Evolutionary conservation across 2,329 filamentous ascomycete species (phyloP), one percentile per base, ranked within the genome.

Genomic region (Beauveria australis): DNA sequence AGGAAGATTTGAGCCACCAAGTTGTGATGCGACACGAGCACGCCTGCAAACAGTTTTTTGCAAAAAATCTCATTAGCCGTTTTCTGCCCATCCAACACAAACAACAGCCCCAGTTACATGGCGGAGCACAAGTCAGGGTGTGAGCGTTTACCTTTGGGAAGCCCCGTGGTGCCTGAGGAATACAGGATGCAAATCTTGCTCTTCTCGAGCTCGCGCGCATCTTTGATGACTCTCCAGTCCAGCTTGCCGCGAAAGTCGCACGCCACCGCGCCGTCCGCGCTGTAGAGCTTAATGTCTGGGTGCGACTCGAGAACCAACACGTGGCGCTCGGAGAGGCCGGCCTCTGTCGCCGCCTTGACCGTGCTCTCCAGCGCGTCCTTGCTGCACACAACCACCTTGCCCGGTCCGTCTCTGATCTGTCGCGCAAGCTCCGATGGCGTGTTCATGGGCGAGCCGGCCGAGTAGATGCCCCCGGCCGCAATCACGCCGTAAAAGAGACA

Each of bases 391-490:
- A 80, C 64, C 9, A 79, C 60, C 37, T 70, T 73, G 12, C 71
- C 72, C 1, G 69, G 69, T 3, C 57, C 57, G 49, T 78, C 72
- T 1, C 64, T 64, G 33, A 78, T 66, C 66, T 79, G 76, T 41
- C 79, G 74, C 3, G 76, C 75, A 9, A 86, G 69, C 28, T 87
- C 84, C 2, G 72, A 66, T 0, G 76, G 72, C 0, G 82, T 83
- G 5, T 75, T 78, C 0, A 77, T 74, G 0, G 81, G 74, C 52
- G 76, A 80, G 0, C 81, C 81, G 5, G 81, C 79, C 7, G 81
- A 82, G 65, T 83, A 86, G 28, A 87, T 77, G 19, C 82, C 84
- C 1, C 79, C 83, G 2, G 83, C 82, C 3, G 81, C 83, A 51
- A 87, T 74, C 57, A 84, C 78, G 16, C 78, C 80, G 64, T 77